These are phyloP conservation scores for Copromyces sp. DNA, from an alignment of 495 filamentous ascomycete genomes.

Conservation along the genomic window DNA sequence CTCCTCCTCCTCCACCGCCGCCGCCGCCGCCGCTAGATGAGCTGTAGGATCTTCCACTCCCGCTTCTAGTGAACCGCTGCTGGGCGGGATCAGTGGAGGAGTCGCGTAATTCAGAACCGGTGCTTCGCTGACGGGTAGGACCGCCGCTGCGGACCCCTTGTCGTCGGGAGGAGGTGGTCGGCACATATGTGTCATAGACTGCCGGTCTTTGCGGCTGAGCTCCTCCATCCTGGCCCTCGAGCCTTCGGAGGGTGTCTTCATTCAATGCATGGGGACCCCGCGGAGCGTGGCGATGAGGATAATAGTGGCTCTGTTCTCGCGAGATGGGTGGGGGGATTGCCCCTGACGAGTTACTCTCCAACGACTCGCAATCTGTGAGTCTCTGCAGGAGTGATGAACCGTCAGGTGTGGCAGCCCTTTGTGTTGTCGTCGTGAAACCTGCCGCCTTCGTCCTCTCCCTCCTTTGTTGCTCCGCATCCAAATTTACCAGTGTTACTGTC, in stretches of 20 bases:
- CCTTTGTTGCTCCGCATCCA: constrained; percentile 11
- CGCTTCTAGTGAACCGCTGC: constrained; percentile 13
- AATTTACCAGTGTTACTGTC: constrained; percentile 20
- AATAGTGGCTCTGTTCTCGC: background rate
- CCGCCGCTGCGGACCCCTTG: background rate
- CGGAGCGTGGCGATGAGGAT: constrained; percentile 1
- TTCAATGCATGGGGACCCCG: constrained; percentile 14
- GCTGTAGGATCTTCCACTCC: constrained; percentile 13
- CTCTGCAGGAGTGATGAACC: constrained; percentile 16
- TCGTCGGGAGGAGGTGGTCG: constrained; percentile 9
- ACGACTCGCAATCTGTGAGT: constrained; percentile 13
- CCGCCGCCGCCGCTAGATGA: constrained; percentile 12
- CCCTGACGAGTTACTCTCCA: constrained; percentile 6
- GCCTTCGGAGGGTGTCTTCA: constrained; percentile 25
- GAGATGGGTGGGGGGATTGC: constrained; percentile 6
- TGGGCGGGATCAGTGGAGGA: constrained; percentile 7
- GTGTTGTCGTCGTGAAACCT: constrained; percentile 13
- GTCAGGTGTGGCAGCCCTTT: constrained; percentile 12
- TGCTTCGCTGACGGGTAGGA: constrained; percentile 16
- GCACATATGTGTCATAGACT: constrained; percentile 14
- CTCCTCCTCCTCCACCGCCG: background rate
- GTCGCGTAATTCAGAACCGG: constrained; percentile 25
- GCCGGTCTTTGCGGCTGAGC: constrained; percentile 2
- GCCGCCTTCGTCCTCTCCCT: constrained; percentile 4
- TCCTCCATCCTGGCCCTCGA: constrained; percentile 20